Percentiles rank a stretch among this genome's conserved stretches.
Evolutionary conservation across 129 eudicot species (phyloP).

Genomic region (Tanacetum coccineum): DNA sequence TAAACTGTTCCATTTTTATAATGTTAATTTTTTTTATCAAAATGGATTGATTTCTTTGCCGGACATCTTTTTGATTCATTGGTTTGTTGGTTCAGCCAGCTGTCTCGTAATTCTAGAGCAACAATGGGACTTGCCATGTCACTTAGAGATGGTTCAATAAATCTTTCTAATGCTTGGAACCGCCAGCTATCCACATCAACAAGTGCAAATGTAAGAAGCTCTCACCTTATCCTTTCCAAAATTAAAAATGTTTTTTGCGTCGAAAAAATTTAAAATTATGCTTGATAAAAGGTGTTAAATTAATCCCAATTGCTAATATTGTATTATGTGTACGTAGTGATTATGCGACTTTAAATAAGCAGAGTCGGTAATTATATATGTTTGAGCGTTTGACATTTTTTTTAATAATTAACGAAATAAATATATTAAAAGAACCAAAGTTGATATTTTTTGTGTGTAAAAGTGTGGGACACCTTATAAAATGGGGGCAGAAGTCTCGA

Average conservation of each 20-base stretch:
- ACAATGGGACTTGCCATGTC: constrained; percentile 83
- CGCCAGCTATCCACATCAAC: constrained; percentile 82
- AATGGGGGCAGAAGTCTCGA: too few species aligned
- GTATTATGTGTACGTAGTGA: not conserved
- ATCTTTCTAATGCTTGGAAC: constrained; percentile 86
- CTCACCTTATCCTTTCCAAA: not conserved
- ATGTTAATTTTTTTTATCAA: not conserved
- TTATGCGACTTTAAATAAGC: not conserved
- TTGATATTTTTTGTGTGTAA: too few species aligned
- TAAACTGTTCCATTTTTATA: not conserved
- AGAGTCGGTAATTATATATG: too few species aligned
- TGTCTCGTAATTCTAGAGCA: constrained; percentile 75
- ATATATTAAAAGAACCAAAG: too few species aligned
- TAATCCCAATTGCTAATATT: not conserved
- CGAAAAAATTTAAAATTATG: not conserved
- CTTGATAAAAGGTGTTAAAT: not conserved
- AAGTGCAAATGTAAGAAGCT: constrained; percentile 67
- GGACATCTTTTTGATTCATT: constrained; percentile 7
- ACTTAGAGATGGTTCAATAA: constrained; percentile 80
- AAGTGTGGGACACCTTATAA: too few species aligned
- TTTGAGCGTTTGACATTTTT: too few species aligned
- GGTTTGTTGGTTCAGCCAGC: constrained; percentile 43
- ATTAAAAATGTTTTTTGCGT: not conserved
- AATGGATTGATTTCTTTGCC: not conserved
- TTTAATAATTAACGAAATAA: too few species aligned